phyloP scores from a whole-genome alignment of 129 eudicot genomes.

The Flaveria bidentis region DNA sequence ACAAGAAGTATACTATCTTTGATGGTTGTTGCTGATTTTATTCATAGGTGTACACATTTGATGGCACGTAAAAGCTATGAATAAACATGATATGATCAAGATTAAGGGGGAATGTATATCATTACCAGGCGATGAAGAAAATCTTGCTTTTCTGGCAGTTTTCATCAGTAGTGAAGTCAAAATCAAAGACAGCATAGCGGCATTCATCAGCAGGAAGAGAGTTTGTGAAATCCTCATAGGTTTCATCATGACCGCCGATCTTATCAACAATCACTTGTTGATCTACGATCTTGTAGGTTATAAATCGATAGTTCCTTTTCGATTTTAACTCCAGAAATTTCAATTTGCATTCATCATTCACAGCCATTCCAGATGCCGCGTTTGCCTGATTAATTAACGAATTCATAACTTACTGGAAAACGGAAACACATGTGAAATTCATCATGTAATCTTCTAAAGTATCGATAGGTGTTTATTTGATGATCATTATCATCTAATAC shows the following conservation, averaged over 20 bases:
- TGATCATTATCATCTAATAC: too few species aligned
- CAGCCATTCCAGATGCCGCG: slow-evolving; percentile 91
- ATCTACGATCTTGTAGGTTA: slow-evolving; percentile 62
- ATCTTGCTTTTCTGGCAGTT: slow-evolving; percentile 95
- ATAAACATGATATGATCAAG: neutral
- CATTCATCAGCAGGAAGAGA: slow-evolving; percentile 87
- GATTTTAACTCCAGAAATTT: slow-evolving; percentile 78
- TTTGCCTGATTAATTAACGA: slow-evolving; percentile 57
- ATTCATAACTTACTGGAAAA: slow-evolving; percentile 2
- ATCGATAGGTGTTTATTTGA: too few species aligned
- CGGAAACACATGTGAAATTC: neutral
- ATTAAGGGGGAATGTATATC: slow-evolving; percentile 15
- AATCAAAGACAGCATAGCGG: slow-evolving; percentile 86
- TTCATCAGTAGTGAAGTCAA: slow-evolving; percentile 80
- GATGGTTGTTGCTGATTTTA: neutral
- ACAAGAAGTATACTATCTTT: neutral
- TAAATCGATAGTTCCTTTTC: slow-evolving; percentile 65
- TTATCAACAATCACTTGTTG: slow-evolving; percentile 81
- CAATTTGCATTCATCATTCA: slow-evolving; percentile 81
- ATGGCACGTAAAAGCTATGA: neutral
- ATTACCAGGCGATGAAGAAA: slow-evolving; percentile 85
- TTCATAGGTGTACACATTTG: neutral
- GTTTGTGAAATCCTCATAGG: slow-evolving; percentile 73
- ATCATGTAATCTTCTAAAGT: neutral
- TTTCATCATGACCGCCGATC: slow-evolving; percentile 64